Base-by-base conservation (phyloP, 495 filamentous ascomycete species). In the Stereocaulon alpinum region DNA sequence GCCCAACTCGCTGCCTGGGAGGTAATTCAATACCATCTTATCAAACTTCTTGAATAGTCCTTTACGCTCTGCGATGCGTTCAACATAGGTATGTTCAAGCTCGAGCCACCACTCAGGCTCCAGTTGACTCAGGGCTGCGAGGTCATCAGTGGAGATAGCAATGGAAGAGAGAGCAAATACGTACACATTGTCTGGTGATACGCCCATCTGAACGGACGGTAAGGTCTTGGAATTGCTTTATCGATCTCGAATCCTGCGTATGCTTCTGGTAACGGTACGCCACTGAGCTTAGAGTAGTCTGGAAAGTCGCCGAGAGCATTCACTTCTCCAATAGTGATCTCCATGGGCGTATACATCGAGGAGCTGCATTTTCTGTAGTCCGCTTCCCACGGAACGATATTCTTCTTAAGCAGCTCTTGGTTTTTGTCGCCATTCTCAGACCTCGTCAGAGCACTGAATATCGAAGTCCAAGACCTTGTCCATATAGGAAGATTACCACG, bases 131-230 rank as follows among this genome's bases (percentile, higher is more conserved):
- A 93, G 72, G 7, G 90, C 90, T 95, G 60, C 2, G 12, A 15
- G 10, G 29, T 43, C 47, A 58, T 71, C 52, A 71, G 67, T 40
- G 34, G 30, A 15, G 20, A 55, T 3, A 34, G 9, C 22, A 5
- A 12, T 44, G 50, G 29, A 41, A 4, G 7, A 45, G 51, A 40
- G 7, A 17, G 34, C 20, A n/a, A 40, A 14, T 29, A 77, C 84
- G 61, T 81, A 94, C 90, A 88, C 91, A 96, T 96, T 0, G 90
- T 94, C 69, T 96, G 91, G 69, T 93, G 87, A 69, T 96, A 95
- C 1, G 76, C 71, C 91, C 91, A 95, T 68, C 91, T 73, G 50
- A 95, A 90, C 0, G 91, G 91, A 30, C 91, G 77, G 68, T 87
- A 86, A 15, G 84, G 87, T 40, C 86, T 76, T n/a, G 86, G 78